Conservation (phyloP, 441 rosid genomes). For the Erodium texanum region DNA sequence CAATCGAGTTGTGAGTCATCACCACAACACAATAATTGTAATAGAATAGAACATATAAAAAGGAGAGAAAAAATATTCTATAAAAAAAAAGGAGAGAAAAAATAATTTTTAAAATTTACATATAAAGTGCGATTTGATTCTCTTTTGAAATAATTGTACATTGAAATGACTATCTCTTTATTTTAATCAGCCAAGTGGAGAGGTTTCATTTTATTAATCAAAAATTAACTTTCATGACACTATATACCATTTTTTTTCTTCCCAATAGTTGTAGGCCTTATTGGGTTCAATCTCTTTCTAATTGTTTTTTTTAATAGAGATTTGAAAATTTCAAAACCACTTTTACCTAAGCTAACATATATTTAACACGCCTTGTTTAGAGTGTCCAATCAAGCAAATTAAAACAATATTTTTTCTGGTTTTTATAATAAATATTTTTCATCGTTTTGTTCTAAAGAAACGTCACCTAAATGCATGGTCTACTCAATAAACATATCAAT, state of each 20-base stretch:
- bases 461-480: neutral
- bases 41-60: too few species aligned
- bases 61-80: neutral
- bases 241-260: neutral
- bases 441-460: neutral
- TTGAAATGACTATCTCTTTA: slow-evolving; percentile 16
- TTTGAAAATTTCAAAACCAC: neutral
- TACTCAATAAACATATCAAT: neutral
- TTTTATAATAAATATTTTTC: too few species aligned
- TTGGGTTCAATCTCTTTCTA: neutral
- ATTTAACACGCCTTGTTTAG: too few species aligned
- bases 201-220: neutral
- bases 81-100: neutral
- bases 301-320: too few species aligned
- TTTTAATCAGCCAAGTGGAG: slow-evolving; percentile 7
- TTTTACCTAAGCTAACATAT: neutral
- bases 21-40: too few species aligned
- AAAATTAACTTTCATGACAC: slow-evolving; percentile 8
- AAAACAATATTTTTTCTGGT: too few species aligned
- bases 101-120: too few species aligned
- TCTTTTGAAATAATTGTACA: slow-evolving; percentile 15
- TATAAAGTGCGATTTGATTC: slow-evolving; percentile 14
- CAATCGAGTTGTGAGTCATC: slow-evolving; percentile 9
- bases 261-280: neutral
- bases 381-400: too few species aligned